A percentile compares a stretch with the other conserved stretches of the same genome.
These are phyloP conservation scores for Pythium volutum DNA, from an alignment of 352 stramenopile genomes.

Conservation along the genomic window DNA sequence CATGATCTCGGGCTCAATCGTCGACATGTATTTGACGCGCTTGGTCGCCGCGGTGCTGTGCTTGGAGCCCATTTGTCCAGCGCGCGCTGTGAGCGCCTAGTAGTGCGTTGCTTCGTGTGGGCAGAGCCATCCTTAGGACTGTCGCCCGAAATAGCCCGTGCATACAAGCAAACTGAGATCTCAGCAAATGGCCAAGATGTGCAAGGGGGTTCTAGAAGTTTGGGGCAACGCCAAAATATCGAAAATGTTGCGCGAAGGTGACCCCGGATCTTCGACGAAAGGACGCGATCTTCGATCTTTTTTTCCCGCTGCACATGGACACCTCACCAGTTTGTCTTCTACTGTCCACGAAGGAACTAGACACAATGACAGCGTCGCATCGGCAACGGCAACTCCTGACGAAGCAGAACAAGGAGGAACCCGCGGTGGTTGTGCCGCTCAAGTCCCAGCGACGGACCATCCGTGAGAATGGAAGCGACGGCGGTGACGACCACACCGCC, in stretches of 20 bases:
- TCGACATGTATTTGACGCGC: constrained; percentile 12
- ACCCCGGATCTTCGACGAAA: neutral
- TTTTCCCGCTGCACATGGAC: too few relatives aligned
- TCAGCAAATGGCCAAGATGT: too few relatives aligned
- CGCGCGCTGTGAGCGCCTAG: neutral
- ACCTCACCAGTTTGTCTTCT: too few relatives aligned
- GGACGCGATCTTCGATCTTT: constrained; percentile 11
- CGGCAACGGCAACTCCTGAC: neutral
- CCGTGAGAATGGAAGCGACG: neutral
- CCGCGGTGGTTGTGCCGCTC: neutral
- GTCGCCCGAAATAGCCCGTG: neutral
- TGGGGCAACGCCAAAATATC: neutral
- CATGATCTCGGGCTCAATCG: constrained; percentile 14
- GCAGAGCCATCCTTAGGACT: neutral
- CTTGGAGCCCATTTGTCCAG: constrained; percentile 8
- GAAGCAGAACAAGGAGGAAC: neutral
- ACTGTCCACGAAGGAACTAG: neutral
- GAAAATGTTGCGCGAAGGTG: constrained; percentile 21
- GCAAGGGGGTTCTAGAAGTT: neutral
- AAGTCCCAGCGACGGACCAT: neutral
- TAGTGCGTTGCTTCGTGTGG: neutral
- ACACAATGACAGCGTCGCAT: neutral
- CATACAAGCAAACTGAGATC: too few relatives aligned
- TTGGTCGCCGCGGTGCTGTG: constrained; percentile 12
- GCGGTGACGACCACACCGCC: neutral